These are phyloP conservation scores for Amaranthus hypochondriacus DNA, from an alignment of 148 eudicot genomes.

Conservation along the genomic window DNA sequence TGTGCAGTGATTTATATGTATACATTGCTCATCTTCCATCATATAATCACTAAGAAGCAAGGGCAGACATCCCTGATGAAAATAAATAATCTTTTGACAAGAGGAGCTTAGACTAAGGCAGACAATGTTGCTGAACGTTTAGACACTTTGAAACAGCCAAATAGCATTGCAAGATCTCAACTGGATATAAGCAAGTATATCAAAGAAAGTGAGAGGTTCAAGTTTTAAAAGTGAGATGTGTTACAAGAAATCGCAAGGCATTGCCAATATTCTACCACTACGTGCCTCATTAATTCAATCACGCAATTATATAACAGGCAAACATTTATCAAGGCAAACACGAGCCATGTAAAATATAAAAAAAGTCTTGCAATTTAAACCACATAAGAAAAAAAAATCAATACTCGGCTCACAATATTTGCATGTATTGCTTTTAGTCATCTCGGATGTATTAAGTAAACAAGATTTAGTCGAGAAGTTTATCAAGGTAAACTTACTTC, in stretches of 20 bases:
- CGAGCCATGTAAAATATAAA: not conserved
- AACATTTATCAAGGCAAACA: not conserved
- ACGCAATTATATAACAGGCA: not conserved
- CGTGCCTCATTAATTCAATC: not conserved
- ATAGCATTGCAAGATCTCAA: not conserved
- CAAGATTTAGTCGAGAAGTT: not conserved
- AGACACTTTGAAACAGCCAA: not conserved
- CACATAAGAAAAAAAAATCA: not conserved
- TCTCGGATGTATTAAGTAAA: not conserved
- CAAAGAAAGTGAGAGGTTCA: not conserved
- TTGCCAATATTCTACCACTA: not conserved
- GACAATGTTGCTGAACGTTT: too few species aligned
- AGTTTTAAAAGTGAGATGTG: not conserved
- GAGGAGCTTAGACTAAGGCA: not conserved
- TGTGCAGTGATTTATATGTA: not conserved
- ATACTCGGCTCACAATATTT: not conserved
- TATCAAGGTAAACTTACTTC: slow-evolving; percentile 37
- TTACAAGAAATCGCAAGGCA: not conserved
- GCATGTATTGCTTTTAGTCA: slow-evolving; percentile 1
- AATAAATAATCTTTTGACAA: not conserved
- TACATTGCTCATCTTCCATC: not conserved
- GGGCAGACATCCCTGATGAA: not conserved
- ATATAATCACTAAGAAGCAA: not conserved
- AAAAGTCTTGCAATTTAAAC: not conserved
- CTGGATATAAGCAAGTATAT: not conserved